Evolutionary conservation across 129 eudicot genomes (phyloP), one percentile per base, ranked within the genome.

Genomic region (Kitagawia praeruptora): DNA sequence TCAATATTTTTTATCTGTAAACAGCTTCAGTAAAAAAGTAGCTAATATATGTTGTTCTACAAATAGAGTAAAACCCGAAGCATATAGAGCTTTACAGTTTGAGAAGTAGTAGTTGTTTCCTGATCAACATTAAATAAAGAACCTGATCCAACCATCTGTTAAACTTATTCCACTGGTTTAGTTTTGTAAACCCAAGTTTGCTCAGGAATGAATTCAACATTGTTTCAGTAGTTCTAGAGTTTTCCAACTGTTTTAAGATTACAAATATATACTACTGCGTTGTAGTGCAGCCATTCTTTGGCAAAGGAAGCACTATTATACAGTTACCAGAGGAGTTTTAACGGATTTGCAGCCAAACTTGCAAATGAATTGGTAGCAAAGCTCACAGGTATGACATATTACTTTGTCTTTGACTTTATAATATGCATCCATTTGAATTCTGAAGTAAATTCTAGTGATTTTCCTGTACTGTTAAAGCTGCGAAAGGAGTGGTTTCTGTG

Each of bases 261-360:
- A n/a, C 74, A 69, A 28, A 44, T 34, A 70, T 37, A 19, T 15
- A 37, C 25, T 42, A 42, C 0, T 27, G 31, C 21, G 2, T 51
- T 45, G 39, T 40, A 58, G 48, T 79, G 37, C 80, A 83, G 82
- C 58, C 40, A 74, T 69, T 67, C 79, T 8, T 27, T 75, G 37
- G 87, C 89, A 56, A 72, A 78, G 66, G 87, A 86, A 27, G 66
- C 79, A 45, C 51, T 83, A 45, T 74, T 86, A 11, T 28, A 81
- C 76, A 81, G 85, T 42, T 87, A 87, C 27, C 69, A 66, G 31
- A 84, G 84, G 78, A 84, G 85, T 44, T 87, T 84, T 44, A 79
- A 85, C 41, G 91, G 91, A 31, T 87, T 84, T 23, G 88, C 80
- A 38, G 90, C 86, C 38, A 84, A 69, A 64, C 81, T 87, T 6